Percentiles rank a stretch among this genome's conserved stretches.
Conservation (phyloP, 116 monocot species). For the Dioscorea cayenensis region DNA sequence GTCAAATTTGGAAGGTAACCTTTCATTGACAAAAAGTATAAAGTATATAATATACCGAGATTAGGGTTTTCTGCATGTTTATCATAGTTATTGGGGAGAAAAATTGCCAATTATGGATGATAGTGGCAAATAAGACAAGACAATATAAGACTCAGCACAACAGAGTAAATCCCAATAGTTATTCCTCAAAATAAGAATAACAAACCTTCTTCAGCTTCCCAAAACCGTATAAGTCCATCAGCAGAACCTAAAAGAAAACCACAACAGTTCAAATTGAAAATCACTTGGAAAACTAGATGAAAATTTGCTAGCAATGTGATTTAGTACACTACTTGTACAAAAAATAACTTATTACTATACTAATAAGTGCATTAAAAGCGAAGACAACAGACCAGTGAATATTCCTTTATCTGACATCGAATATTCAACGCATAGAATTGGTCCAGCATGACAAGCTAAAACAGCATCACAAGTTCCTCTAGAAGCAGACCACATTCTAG, state of each 20-base stretch:
- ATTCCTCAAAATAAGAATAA: not conserved
- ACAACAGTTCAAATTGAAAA: conserved; percentile 1
- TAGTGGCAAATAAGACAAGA: no score
- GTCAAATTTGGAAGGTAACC: no score
- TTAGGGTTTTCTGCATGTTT: no score
- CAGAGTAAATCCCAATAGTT: not conserved
- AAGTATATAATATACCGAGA: no score
- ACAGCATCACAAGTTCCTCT: conserved; percentile 96
- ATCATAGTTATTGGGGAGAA: no score
- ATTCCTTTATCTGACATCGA: conserved; percentile 89
- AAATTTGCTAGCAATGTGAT: not conserved
- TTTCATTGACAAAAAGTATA: no score
- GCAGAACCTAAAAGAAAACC: conserved; percentile 59
- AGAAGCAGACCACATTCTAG: conserved; percentile 89
- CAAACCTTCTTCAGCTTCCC: conserved; percentile 93
- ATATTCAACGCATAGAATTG: conserved; percentile 83
- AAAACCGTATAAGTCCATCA: conserved; percentile 86
- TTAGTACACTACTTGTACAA: not conserved
- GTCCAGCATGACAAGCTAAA: conserved; percentile 96
- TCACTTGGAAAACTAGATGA: not conserved
- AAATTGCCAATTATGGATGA: no score
- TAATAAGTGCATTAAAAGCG: not conserved
- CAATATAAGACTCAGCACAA: not conserved
- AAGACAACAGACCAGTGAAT: conserved; percentile 62
- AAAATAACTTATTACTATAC: no score